Evolutionary conservation across 148 eudicot species (phyloP), one percentile per base, ranked within the genome.

Genomic region (Suaeda aralocaspica): DNA sequence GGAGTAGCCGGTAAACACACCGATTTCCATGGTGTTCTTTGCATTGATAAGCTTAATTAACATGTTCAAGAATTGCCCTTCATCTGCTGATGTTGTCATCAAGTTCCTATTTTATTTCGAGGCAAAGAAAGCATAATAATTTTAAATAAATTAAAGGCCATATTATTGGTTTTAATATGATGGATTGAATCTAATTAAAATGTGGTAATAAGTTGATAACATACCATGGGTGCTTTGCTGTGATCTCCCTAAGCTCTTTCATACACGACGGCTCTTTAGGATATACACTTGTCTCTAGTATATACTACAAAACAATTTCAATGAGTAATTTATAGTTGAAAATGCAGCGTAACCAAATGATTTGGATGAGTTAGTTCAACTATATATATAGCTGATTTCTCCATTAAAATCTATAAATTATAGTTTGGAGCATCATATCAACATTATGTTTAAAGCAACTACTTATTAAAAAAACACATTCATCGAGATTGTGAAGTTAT

Each of bases 161-260:
- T n/a, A n/a, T n/a, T n/a, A n/a, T n/a, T n/a, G n/a, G n/a, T n/a
- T n/a, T n/a, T n/a, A n/a, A n/a, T n/a, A n/a, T n/a, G n/a, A n/a
- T n/a, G n/a, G n/a, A n/a, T n/a, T n/a, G n/a, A n/a, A n/a, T n/a
- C n/a, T n/a, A n/a, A n/a, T n/a, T n/a, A n/a, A n/a, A n/a, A n/a
- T n/a, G n/a, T n/a, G n/a, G n/a, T n/a, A n/a, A n/a, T n/a, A n/a
- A n/a, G n/a, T n/a, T n/a, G n/a, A n/a, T 2, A 34, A 3, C 36
- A 4, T 73, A 91, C 97, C 92, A 87, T 80, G 97, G 97, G 75
- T 92, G 97, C 44, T 92, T 92, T 12, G 97, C 96, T 16, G 97
- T 92, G 49, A 92, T 65, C 39, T 92, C 96, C 12, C 97, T 83
- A 12, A 92, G 92, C 69, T 92, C 96, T 67, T 89, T 89, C 97